phyloP scores from a whole-genome alignment of 2,329 filamentous ascomycete species.

The Penicillium sclerotigenum region DNA sequence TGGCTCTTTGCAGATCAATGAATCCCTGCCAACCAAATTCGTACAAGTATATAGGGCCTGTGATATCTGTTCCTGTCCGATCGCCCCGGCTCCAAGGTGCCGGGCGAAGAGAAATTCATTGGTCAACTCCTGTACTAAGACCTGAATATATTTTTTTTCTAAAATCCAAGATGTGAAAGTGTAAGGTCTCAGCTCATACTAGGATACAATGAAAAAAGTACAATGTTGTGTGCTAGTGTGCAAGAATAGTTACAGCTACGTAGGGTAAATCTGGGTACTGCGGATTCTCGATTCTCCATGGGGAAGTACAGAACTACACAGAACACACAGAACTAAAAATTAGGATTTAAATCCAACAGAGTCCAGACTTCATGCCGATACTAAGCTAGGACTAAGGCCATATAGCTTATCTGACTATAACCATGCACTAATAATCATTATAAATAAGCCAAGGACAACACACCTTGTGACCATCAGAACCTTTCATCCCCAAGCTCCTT shows the following conservation, averaged over 20 bases:
- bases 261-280: neutral
- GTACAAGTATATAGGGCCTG: neutral
- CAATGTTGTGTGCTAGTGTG: neutral
- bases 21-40: neutral
- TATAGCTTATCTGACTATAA: constrained; percentile 4
- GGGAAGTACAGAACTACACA: neutral
- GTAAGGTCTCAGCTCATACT: neutral
- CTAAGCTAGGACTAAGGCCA: neutral
- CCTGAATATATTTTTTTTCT: neutral
- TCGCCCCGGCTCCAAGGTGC: constrained; percentile 1
- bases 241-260: neutral
- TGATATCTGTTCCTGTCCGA: constrained; percentile 1
- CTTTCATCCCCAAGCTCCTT: constrained; percentile 11
- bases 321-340: constrained; percentile 2
- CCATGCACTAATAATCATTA: neutral
- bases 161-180: neutral
- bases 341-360: neutral
- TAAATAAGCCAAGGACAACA: neutral
- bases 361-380: neutral
- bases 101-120: neutral
- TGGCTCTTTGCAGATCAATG: constrained; percentile 3
- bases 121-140: neutral
- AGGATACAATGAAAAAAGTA: neutral
- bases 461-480: constrained; percentile 6
- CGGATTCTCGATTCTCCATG: neutral